Evolutionary conservation across 2,329 filamentous ascomycete genomes (phyloP).

Genomic region (Berkeleyomyces basicola): DNA sequence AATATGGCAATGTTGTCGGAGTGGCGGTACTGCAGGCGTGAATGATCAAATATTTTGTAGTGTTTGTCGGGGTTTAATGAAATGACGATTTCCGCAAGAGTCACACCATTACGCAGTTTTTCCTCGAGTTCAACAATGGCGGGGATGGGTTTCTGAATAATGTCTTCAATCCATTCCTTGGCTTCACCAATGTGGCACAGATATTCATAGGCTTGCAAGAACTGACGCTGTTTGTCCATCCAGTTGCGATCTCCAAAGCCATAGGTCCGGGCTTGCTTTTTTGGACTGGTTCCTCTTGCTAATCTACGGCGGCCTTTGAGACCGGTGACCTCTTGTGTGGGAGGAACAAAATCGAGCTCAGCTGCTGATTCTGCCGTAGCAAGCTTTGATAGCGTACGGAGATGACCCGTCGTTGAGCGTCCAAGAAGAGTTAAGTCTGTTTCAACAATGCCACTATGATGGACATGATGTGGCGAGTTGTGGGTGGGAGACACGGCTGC

Average conservation of each 20-base stretch:
- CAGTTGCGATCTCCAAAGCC: conserved; percentile 75
- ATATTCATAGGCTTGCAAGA: conserved; percentile 93
- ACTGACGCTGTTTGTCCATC: conserved; percentile 98
- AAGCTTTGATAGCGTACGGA: conserved; percentile 72
- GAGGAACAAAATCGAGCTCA: conserved; percentile 57
- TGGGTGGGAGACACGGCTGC: conserved; percentile 2
- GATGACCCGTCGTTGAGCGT: conserved; percentile 76
- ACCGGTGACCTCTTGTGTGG: conserved; percentile 73
- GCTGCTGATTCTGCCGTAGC: conserved; percentile 59
- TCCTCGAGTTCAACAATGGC: conserved; percentile 91
- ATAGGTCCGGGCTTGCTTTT: conserved; percentile 27
- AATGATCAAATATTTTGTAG: conserved; percentile 69
- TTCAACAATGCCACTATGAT: conserved; percentile 33
- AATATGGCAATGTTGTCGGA: conserved; percentile 97
- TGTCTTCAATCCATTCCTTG: conserved; percentile 95
- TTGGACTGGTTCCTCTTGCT: conserved; percentile 49
- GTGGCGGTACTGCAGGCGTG: conserved; percentile 80
- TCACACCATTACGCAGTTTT: conserved; percentile 80
- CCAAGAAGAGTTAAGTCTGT: conserved; percentile 70
- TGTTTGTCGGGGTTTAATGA: conserved; percentile 63
- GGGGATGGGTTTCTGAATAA: conserved; percentile 70
- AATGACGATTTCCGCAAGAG: conserved; percentile 84
- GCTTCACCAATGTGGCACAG: conserved; percentile 97
- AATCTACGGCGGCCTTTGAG: conserved; percentile 69
- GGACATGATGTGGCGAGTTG: conserved; percentile 18